Percentiles rank a stretch among this genome's conserved stretches.
Conservation (phyloP, 345 rosid species). For the Firmiana major region DNA sequence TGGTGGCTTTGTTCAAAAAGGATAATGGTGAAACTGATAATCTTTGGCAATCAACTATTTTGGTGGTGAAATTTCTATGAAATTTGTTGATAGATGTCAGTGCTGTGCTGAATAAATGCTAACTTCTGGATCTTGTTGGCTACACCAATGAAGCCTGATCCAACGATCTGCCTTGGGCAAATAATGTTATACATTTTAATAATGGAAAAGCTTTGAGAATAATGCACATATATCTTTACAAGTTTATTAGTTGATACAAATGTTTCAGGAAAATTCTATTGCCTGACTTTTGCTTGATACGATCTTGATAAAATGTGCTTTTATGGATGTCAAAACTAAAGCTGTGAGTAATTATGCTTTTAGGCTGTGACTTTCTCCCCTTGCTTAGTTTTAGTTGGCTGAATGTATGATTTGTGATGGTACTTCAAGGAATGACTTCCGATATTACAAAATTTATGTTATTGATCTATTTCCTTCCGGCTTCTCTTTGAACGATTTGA, state of each 20-base stretch:
- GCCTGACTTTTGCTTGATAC: neutral
- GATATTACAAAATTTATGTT: no score
- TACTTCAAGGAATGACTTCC: neutral
- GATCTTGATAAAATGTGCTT: neutral
- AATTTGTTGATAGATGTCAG: neutral
- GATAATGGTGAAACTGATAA: neutral
- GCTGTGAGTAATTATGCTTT: neutral
- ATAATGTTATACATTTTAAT: neutral
- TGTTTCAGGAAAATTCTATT: neutral
- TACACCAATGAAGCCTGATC: slow-evolving; percentile 1
- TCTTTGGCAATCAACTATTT: neutral
- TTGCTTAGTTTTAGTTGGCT: no score
- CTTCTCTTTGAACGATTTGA: no score
- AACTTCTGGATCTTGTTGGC: neutral
- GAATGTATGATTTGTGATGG: no score
- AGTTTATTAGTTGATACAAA: neutral
- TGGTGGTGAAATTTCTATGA: neutral
- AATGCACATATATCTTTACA: neutral
- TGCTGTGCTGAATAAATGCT: neutral
- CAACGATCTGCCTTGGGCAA: neutral
- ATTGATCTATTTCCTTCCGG: no score
- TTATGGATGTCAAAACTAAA: neutral
- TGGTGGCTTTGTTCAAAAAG: neutral
- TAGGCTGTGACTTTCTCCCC: neutral
- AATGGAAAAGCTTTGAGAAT: neutral